Base-by-base conservation (phyloP, 805 yeast genomes). In the Scheffersomyces coipomensis region DNA sequence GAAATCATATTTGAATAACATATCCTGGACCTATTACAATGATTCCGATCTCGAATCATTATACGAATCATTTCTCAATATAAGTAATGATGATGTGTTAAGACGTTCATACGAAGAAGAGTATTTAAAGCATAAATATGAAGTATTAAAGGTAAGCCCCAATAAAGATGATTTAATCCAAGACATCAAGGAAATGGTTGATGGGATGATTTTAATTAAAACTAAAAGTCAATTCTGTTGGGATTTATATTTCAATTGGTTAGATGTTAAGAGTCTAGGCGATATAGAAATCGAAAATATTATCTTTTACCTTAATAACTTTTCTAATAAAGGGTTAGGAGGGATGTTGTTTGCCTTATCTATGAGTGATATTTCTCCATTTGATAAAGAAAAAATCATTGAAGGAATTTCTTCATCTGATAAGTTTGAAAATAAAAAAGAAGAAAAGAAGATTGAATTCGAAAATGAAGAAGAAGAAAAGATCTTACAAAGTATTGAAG, bases 191-290 rank as follows among this genome's bases (percentile, higher is more conserved):
- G 78, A 75, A 8, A 71, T 79, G 73, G 78, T 79, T 0, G 81
- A 79, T 11, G 95, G 85, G 25, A 78, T 90, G 82, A 78, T 89
- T 3, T 63, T 83, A 12, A 78, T 91, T 12, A 75, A 78, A 29
- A 77, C 83, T 17, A 71, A 74, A 1, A 79, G 80, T 5, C 67
- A 76, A 26, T 64, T 75, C 22, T 87, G 89, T 1, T 90, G 96
- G 96, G 69, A 73, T 27, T 53, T 82, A 9, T 79, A 78, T 51
- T 76, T 88, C 41, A 93, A 89, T 46, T 85, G 91, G 84, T 48
- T 66, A 19, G 96, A 89, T 57, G 73, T 72, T 6, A 55, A 55
- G 5, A 61, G 69, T 3, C 56, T 88, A 4, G 60, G 66, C 8
- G 71, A 73, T 2, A 55, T 85, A 34, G 82, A 81, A 36, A 37